A percentile compares a stretch with the other conserved stretches of the same genome.
Conservation (phyloP, 495 filamentous ascomycete genomes). For the Podospora appendiculata region DNA sequence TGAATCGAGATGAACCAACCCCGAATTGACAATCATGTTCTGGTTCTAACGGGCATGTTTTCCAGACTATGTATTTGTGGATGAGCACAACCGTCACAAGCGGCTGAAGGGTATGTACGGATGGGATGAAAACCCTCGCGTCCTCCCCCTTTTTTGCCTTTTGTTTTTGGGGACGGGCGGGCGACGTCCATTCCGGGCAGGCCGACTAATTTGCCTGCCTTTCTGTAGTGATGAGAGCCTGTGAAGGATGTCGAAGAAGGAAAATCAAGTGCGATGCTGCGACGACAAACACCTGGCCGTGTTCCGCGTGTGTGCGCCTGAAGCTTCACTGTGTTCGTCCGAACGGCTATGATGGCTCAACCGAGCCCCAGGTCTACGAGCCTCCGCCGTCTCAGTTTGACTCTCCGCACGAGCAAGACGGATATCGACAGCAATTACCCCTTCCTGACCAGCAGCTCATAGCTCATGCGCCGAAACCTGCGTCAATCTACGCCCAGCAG, state of each 20-base stretch:
- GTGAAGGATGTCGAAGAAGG: slow-evolving; percentile 86
- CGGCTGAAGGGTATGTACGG: slow-evolving; percentile 71
- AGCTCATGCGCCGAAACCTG: slow-evolving; percentile 24
- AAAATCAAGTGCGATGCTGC: slow-evolving; percentile 98
- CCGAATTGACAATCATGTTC: background rate
- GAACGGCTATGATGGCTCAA: slow-evolving; percentile 74
- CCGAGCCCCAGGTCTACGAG: slow-evolving; percentile 41
- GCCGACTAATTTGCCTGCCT: slow-evolving; percentile 17
- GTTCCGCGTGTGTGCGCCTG: slow-evolving; percentile 83
- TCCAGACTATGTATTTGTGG: slow-evolving; percentile 96
- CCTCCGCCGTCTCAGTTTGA: slow-evolving; percentile 37
- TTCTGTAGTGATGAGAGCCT: slow-evolving; percentile 86
- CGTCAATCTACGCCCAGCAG: slow-evolving; percentile 30
- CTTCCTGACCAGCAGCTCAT: slow-evolving; percentile 36
- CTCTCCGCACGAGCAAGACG: slow-evolving; percentile 40
- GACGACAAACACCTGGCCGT: slow-evolving; percentile 97
- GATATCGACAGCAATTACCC: slow-evolving; percentile 45
- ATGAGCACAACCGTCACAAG: slow-evolving; percentile 98
- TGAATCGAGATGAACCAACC: slow-evolving; percentile 2
- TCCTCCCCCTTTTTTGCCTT: too few relatives aligned
- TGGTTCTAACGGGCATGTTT: background rate
- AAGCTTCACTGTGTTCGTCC: slow-evolving; percentile 93
- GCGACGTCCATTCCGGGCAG: too few relatives aligned
- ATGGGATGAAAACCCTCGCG: slow-evolving; percentile 5
- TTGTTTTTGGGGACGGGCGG: too few relatives aligned